Evolutionary conservation across 768 basidiomycete genomes (phyloP).

Genomic region (Lactarius psammicola): DNA sequence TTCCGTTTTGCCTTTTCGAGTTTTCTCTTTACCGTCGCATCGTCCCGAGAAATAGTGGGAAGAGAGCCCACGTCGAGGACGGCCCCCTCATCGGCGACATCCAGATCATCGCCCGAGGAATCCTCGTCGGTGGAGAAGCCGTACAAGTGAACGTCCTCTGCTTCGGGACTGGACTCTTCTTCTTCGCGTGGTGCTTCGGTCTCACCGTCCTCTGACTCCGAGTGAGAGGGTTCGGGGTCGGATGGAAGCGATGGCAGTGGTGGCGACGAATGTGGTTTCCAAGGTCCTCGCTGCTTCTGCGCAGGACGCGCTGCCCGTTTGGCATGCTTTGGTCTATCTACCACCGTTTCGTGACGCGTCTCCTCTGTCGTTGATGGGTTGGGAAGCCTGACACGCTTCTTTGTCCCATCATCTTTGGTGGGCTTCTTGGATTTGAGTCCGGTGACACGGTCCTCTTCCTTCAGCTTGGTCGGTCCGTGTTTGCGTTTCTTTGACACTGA

Average conservation of each 20-base stretch:
- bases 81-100: constrained; percentile 50
- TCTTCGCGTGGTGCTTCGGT: neutral
- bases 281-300: constrained; percentile 17
- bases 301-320: neutral
- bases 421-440: constrained; percentile 11
- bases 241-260: constrained; percentile 3
- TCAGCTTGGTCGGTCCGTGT: neutral
- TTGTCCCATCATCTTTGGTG: constrained; percentile 5
- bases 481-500: neutral
- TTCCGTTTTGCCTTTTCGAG: constrained; percentile 55
- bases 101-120: constrained; percentile 76
- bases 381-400: constrained; percentile 18
- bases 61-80: constrained; percentile 68
- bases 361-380: neutral
- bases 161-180: constrained; percentile 38
- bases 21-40: constrained; percentile 65
- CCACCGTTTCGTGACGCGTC: neutral
- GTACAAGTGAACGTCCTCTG: constrained; percentile 52
- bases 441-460: constrained; percentile 4
- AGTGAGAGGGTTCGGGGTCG: constrained; percentile 8
- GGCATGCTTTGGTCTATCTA: neutral
- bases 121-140: constrained; percentile 77
- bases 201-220: constrained; percentile 11
- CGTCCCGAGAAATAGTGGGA: constrained; percentile 88
- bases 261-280: constrained; percentile 7